A percentile compares a stretch with the other conserved stretches of the same genome.
These are phyloP conservation scores for Xylariaceae sp. DNA, from an alignment of 2,329 filamentous ascomycete species.

Conservation along the genomic window DNA sequence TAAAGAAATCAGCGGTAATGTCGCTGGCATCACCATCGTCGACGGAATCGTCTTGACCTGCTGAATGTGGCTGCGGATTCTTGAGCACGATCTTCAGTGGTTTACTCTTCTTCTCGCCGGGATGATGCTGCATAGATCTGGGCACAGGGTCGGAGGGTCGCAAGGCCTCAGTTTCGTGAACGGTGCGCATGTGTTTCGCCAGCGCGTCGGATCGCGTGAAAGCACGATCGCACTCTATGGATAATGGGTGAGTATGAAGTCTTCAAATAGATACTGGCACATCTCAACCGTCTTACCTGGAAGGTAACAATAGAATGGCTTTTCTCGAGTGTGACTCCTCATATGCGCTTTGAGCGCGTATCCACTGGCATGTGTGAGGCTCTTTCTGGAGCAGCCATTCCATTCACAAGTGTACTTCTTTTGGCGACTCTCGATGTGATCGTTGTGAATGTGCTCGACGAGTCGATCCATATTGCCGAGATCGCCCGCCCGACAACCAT, in stretches of 20 bases:
- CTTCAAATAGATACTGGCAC: neutral
- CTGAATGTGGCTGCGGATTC: slow-evolving; percentile 52
- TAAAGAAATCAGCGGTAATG: slow-evolving; percentile 54
- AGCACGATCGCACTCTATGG: slow-evolving; percentile 85
- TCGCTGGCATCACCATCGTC: slow-evolving; percentile 53
- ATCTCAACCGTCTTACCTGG: slow-evolving; percentile 60
- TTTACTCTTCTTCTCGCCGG: slow-evolving; percentile 40
- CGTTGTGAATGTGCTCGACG: slow-evolving; percentile 81
- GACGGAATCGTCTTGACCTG: slow-evolving; percentile 49
- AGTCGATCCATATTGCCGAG: slow-evolving; percentile 74
- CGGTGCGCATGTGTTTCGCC: slow-evolving; percentile 96
- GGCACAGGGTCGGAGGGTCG: slow-evolving; percentile 72
- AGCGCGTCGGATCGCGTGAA: slow-evolving; percentile 95
- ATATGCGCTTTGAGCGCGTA: slow-evolving; percentile 97
- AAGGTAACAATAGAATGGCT: slow-evolving; percentile 93
- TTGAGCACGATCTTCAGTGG: slow-evolving; percentile 62
- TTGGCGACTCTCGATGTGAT: slow-evolving; percentile 87
- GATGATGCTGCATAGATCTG: slow-evolving; percentile 55
- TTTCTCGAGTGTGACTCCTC: slow-evolving; percentile 95
- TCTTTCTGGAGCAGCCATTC: slow-evolving; percentile 83
- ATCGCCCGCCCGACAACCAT: slow-evolving; percentile 66
- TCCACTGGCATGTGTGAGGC: slow-evolving; percentile 85
- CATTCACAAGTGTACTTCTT: slow-evolving; percentile 99
- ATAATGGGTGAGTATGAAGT: slow-evolving; percentile 10
- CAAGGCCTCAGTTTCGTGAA: slow-evolving; percentile 92